Conservation (phyloP, 257 asterid genomes). For the Penstemon davidsonii region DNA sequence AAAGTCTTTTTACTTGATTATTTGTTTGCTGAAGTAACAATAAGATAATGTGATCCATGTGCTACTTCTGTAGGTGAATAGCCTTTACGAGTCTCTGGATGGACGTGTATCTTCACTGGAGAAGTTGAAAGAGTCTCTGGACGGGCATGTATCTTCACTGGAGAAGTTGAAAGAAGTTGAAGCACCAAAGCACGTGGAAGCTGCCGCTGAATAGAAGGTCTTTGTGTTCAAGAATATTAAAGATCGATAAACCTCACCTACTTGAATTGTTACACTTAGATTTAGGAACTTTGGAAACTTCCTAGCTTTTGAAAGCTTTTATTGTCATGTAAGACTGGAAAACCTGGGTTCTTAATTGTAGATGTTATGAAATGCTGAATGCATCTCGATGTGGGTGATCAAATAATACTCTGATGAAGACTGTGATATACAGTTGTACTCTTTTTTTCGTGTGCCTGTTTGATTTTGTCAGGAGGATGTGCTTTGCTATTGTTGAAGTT, state of each 20-base stretch:
- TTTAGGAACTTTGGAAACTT: conserved; percentile 15
- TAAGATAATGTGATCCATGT: too few species aligned
- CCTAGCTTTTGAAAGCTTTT: conserved; percentile 13
- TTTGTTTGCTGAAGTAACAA: not conserved
- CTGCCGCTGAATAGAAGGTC: conserved; percentile 51
- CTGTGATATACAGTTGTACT: too few species aligned
- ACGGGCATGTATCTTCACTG: conserved; percentile 55
- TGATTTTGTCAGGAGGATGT: too few species aligned
- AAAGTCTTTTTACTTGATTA: not conserved
- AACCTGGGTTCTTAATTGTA: too few species aligned
- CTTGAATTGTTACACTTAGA: conserved; percentile 23
- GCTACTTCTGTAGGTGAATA: conserved; percentile 42
- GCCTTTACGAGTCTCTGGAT: conserved; percentile 59
- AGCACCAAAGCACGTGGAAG: conserved; percentile 56
- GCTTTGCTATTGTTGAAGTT: too few species aligned
- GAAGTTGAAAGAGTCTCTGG: conserved; percentile 38
- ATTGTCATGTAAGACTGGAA: too few species aligned
- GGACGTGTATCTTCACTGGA: conserved; percentile 59
- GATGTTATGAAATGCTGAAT: too few species aligned
- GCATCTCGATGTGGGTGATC: too few species aligned
- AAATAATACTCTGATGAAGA: too few species aligned
- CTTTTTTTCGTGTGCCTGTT: too few species aligned
- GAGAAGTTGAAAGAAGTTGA: conserved; percentile 67
- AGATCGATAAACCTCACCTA: conserved; percentile 7
- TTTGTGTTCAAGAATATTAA: conserved; percentile 22